Base-by-base conservation (phyloP, 139 green algal species). In the Marvania coccoides region DNA sequence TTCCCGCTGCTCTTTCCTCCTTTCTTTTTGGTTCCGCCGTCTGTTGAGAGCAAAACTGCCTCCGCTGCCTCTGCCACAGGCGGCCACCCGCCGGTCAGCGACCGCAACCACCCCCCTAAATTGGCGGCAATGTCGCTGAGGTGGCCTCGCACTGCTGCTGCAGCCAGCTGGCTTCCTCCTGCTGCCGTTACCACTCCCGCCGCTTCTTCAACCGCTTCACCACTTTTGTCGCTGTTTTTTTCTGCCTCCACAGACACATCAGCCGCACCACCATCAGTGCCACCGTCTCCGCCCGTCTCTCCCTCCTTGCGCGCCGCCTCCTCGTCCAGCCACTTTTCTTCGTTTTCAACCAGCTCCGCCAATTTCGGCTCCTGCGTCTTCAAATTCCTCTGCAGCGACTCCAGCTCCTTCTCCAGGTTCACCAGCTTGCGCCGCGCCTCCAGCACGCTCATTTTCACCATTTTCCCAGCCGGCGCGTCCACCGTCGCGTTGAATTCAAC, bases 251-350 rank as follows among this genome's bases (percentile, higher is more conserved):
- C 19, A 28, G 19, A 28, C 42, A 28, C 42, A 51, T 19, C 42
- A 51, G 42, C 19, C 19, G 42, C 19, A 51, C 19, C 42, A 51
- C 42, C 42, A 28, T 51, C 42, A 51, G 19, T 51, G 42, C 19
- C 42, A 51, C 42, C 42, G 19, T 51, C 42, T 19, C 19, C 42
- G 42, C 19, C 19, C 19, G 19, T 19, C 42, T 51, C 42, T 51
- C 48, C 39, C 19, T 28, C 29, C 23, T 29, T 30, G 4, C 3
- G 12, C 10, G 23, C 60, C 2, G 46, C 57, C 57, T 67, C 42
- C 37, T 68, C 67, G 5, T 48, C 57, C 19, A 77, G 58, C 71
- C 71, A 77, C 5, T 29, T 30, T 13, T 64, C 55, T 54, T 77
- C 71, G 30, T 63, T 29, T 0, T 73, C 45, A 31, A 77, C 35